Evolutionary conservation across 139 green algal species (phyloP), one percentile per base, ranked within the genome.

Genomic region (Picocystis salinarum): DNA sequence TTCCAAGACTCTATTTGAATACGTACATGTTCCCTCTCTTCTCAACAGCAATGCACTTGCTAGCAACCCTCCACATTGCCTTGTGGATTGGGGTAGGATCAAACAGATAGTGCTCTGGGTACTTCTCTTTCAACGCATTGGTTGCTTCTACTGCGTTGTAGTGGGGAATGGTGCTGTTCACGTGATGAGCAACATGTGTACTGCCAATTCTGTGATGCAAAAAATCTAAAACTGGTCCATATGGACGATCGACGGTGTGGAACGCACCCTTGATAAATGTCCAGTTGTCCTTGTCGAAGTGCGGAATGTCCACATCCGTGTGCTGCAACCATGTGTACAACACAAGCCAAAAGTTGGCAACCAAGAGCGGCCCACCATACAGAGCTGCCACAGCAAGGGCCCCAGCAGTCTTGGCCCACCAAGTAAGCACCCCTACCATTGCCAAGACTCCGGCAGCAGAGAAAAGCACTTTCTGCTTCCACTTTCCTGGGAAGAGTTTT

Each of bases 321-420:
- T 63, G 55, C 50, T 63, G 55, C 10, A 63, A 28, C 55, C 55
- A 63, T 4, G 55, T 63, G 40, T 63, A 63, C 2, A 63, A 42
- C 27, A 63, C 55, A 9, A 63, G 55, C 55, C 55, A 63, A 42
- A 57, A 20, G 41, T 63, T 63, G n/a, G n/a, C 30, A 19, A 36
- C 4, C 5, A 93, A 27, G 49, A 88, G 80, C 0, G 82, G 82
- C 17, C 79, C 58, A 22, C 68, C 48, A 42, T 93, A 93, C 1
- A 61, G 31, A 15, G 31, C 13, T 37, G n/a, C n/a, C n/a, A n/a
- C n/a, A n/a, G n/a, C n/a, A 23, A 44, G 15, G 36, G 36, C 25
- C 36, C 10, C 10, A 7, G 36, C 36, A 19, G 24, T 44, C 7
- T 28, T 20, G 7, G 9, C 36, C 36, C 36, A 44, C 20, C 10